phyloP scores from a whole-genome alignment of 768 basidiomycete genomes.

The Amanita muscaria region DNA sequence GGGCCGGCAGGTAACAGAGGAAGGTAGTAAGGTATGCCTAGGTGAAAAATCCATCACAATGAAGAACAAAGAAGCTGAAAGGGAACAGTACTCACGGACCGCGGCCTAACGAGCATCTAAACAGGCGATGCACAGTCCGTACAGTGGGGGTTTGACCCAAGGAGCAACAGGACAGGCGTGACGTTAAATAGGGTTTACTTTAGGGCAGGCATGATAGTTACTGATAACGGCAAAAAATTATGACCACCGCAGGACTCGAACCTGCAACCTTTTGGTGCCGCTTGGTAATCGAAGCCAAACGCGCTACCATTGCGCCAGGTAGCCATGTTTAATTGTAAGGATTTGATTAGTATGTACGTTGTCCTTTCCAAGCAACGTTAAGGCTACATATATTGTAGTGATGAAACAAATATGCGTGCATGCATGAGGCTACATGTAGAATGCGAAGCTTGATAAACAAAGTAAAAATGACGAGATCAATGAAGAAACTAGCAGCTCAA shows the following conservation, averaged over 20 bases:
- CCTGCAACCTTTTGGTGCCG: constrained; percentile 91
- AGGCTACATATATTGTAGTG: background rate
- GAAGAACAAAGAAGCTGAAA: no score
- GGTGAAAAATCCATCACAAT: no score
- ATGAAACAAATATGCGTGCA: no score
- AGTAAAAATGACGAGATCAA: no score
- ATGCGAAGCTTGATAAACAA: background rate
- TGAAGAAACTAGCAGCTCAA: constrained; percentile 1
- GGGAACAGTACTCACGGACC: no score
- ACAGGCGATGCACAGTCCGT: no score
- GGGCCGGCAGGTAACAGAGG: no score
- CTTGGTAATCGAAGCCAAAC: constrained; percentile 82
- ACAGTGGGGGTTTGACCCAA: no score
- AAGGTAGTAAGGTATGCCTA: no score
- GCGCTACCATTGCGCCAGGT: constrained; percentile 93
- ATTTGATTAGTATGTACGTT: background rate
- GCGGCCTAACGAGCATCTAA: no score
- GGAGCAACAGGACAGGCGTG: background rate
- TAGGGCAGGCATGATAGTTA: background rate
- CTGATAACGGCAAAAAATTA: constrained; percentile 12
- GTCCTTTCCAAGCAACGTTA: background rate
- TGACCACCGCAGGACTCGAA: constrained; percentile 95
- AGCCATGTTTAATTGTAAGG: constrained; percentile 43
- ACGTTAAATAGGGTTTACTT: no score
- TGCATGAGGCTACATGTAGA: background rate